Percentiles rank a stretch among this genome's conserved stretches.
Conservation (phyloP, 768 basidiomycete species). For the Trametes villosa region DNA sequence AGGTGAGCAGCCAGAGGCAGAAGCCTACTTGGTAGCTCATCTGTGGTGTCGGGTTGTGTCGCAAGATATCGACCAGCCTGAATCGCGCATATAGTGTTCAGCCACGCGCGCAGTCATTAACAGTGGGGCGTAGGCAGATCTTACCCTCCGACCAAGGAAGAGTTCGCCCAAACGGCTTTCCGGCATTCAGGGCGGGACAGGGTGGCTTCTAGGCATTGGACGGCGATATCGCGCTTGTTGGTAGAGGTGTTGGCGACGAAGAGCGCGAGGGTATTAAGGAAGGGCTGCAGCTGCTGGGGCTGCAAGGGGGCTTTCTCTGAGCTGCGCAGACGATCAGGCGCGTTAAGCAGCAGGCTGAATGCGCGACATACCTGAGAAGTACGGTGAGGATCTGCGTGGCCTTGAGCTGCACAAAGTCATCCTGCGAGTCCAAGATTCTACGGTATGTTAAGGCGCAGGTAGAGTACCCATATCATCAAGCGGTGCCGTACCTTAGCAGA, state of each 20-base stretch:
- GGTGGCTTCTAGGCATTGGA: conserved; percentile 88
- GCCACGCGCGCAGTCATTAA: neutral
- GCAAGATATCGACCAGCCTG: conserved; percentile 84
- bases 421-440: conserved; percentile 82
- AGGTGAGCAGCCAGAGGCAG: conserved; percentile 93
- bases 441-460: neutral
- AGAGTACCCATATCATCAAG: neutral
- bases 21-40: conserved; percentile 94
- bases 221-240: conserved; percentile 85
- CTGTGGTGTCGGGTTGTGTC: conserved; percentile 83
- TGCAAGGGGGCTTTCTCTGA: conserved; percentile 33
- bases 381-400: conserved; percentile 86
- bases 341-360: conserved; percentile 26
- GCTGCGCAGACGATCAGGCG: conserved; percentile 20
- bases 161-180: conserved; percentile 76
- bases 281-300: conserved; percentile 39
- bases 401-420: conserved; percentile 96
- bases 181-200: conserved; percentile 82
- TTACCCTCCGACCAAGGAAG: conserved; percentile 72
- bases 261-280: conserved; percentile 34
- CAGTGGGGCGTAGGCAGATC: conserved; percentile 8
- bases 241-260: conserved; percentile 45
- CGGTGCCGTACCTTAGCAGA: conserved; percentile 62
- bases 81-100: neutral
- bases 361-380: conserved; percentile 66